Percentiles rank a stretch among this genome's conserved stretches.
Conservation (phyloP, 179 eudicot genomes). For the Spinacia oleracea region DNA sequence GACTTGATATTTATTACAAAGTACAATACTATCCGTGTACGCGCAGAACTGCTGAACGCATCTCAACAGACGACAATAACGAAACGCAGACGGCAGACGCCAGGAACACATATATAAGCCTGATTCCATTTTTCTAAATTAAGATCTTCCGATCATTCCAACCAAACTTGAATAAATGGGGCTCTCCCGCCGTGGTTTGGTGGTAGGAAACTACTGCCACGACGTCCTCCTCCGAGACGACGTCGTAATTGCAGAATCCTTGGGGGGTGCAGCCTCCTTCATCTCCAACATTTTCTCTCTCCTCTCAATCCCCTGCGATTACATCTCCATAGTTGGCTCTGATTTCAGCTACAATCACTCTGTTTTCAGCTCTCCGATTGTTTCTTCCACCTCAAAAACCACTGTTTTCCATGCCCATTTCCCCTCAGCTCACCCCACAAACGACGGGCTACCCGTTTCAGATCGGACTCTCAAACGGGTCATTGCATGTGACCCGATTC, state of each 20-base stretch:
- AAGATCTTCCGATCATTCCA: neutral
- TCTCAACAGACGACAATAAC: neutral
- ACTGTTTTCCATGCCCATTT: conserved; percentile 90
- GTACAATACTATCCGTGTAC: neutral
- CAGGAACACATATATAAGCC: neutral
- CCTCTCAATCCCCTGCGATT: conserved; percentile 39
- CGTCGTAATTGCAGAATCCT: conserved; percentile 56
- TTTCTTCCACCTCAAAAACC: conserved; percentile 46
- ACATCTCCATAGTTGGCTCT: conserved; percentile 68
- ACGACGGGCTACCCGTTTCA: conserved; percentile 12
- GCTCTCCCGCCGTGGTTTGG: conserved; percentile 44
- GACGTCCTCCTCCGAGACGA: conserved; percentile 66
- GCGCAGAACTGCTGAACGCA: neutral
- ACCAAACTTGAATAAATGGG: conserved; percentile 23
- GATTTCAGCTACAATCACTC: conserved; percentile 64
- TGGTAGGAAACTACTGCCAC: conserved; percentile 87
- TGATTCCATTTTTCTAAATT: neutral
- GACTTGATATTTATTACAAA: too few relatives aligned
- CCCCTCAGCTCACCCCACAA: conserved; percentile 26
- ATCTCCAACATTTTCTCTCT: conserved; percentile 66
- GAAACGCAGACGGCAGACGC: neutral
- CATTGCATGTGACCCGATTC: conserved; percentile 62
- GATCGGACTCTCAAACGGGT: conserved; percentile 76
- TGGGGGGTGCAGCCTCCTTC: conserved; percentile 96
- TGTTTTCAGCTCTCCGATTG: conserved; percentile 41